Conservation (phyloP, 331 rosid species). For the Acacia pycnantha region DNA sequence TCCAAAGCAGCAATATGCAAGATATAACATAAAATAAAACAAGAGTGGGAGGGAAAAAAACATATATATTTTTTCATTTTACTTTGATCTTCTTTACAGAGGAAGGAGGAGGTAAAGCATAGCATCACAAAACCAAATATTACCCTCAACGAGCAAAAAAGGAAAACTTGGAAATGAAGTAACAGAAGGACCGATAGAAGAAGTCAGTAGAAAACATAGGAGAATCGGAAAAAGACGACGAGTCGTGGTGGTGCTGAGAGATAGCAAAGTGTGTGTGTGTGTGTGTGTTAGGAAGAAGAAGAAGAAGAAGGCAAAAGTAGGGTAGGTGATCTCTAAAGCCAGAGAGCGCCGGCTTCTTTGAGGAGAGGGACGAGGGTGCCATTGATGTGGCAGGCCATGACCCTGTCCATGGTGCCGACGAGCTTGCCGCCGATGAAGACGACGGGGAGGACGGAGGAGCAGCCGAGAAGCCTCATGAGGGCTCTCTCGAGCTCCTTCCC, state of each 20-base stretch:
- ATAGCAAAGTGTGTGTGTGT: not conserved
- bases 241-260: slow-evolving; percentile 14
- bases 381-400: slow-evolving; percentile 92
- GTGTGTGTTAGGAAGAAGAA: not conserved
- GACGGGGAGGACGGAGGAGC: slow-evolving; percentile 63
- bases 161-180: not conserved
- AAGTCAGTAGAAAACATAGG: slow-evolving; percentile 26
- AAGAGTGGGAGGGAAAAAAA: not conserved
- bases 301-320: not conserved
- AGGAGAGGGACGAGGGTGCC: slow-evolving; percentile 93
- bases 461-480: slow-evolving; percentile 57
- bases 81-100: slow-evolving; percentile 38
- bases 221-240: slow-evolving; percentile 25
- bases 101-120: slow-evolving; percentile 26
- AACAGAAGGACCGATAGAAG: slow-evolving; percentile 26
- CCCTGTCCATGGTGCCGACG: slow-evolving; percentile 84
- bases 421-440: slow-evolving; percentile 93
- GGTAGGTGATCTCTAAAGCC: slow-evolving; percentile 46
- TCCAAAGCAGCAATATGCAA: not conserved
- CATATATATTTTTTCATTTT: not conserved
- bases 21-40: not conserved
- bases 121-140: slow-evolving; percentile 34
- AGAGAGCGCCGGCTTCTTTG: slow-evolving; percentile 95
- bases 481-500: slow-evolving; percentile 89
- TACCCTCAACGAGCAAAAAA: not conserved